Percentiles rank a stretch among this genome's conserved stretches.
These are phyloP conservation scores for Talaromyces liani DNA, from an alignment of 495 filamentous ascomycete species.

Conservation along the genomic window DNA sequence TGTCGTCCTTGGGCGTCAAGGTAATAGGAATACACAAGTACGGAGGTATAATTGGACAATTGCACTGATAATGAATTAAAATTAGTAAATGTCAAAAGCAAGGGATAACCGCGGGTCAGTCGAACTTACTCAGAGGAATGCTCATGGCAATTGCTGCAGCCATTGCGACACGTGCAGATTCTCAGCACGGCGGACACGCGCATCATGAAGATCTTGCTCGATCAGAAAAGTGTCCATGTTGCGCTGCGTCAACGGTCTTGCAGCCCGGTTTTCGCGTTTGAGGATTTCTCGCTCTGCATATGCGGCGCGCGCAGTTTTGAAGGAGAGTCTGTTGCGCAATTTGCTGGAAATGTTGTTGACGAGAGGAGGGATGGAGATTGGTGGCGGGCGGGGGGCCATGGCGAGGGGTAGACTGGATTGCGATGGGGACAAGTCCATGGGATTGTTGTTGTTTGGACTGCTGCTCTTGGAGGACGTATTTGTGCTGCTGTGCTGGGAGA, in stretches of 20 bases:
- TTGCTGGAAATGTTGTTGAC: slow-evolving; percentile 18
- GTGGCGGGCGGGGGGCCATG: neutral
- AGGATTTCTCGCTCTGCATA: slow-evolving; percentile 34
- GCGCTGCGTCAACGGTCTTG: slow-evolving; percentile 33
- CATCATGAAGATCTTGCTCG: slow-evolving; percentile 41
- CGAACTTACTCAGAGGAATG: neutral
- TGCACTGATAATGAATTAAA: neutral
- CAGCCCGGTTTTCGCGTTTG: slow-evolving; percentile 33
- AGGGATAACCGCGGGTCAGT: neutral
- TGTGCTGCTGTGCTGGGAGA: neutral
- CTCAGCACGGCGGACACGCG: slow-evolving; percentile 48
- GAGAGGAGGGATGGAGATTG: neutral
- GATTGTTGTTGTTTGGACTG: neutral
- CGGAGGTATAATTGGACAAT: neutral
- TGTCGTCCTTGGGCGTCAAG: neutral
- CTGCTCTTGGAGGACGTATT: neutral
- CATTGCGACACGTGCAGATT: slow-evolving; percentile 62
- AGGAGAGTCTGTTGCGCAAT: slow-evolving; percentile 28
- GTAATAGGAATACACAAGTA: slow-evolving; percentile 1
- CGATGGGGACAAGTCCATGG: neutral
- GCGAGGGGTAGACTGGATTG: slow-evolving; percentile 1
- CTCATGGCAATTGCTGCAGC: slow-evolving; percentile 52
- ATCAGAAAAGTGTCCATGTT: slow-evolving; percentile 40
- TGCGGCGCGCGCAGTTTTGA: slow-evolving; percentile 27
- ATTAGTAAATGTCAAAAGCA: neutral